These are phyloP conservation scores for Chaetomium sp. DNA, from an alignment of 2,329 filamentous ascomycete genomes.

Conservation along the genomic window DNA sequence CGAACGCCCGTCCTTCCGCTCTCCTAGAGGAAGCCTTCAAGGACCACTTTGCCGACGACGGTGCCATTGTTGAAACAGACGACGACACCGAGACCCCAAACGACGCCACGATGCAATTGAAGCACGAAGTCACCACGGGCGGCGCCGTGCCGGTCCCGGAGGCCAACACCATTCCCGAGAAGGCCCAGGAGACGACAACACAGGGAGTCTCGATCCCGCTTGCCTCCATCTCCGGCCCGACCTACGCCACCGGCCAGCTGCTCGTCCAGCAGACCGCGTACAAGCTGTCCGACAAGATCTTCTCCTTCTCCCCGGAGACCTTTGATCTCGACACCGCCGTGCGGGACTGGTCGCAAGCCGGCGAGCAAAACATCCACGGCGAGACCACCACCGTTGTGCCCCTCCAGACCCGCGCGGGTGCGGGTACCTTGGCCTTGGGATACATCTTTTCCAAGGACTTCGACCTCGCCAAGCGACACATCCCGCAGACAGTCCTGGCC, in stretches of 20 bases:
- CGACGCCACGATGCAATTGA: slow-evolving; percentile 25
- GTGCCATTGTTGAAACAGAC: slow-evolving; percentile 7
- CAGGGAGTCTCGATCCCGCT: slow-evolving; percentile 51
- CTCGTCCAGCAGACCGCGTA: slow-evolving; percentile 96
- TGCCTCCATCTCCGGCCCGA: slow-evolving; percentile 69
- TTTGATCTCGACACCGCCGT: slow-evolving; percentile 85
- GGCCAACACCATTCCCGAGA: slow-evolving; percentile 22
- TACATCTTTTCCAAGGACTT: slow-evolving; percentile 99
- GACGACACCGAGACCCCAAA: background rate
- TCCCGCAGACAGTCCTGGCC: slow-evolving; percentile 85
- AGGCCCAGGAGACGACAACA: slow-evolving; percentile 27
- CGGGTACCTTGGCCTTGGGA: slow-evolving; percentile 83
- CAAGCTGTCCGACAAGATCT: slow-evolving; percentile 91
- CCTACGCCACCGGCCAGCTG: slow-evolving; percentile 87
- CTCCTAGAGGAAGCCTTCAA: slow-evolving; percentile 18
- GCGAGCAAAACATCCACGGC: slow-evolving; percentile 74
- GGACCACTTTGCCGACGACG: slow-evolving; percentile 3
- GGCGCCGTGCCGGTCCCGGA: slow-evolving; percentile 29
- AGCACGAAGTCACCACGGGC: slow-evolving; percentile 34
- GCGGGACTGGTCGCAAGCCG: slow-evolving; percentile 64
- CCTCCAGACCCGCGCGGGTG: slow-evolving; percentile 82
- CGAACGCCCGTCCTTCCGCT: slow-evolving; percentile 12
- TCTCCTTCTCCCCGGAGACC: slow-evolving; percentile 89
- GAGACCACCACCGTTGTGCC: slow-evolving; percentile 70
- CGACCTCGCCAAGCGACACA: slow-evolving; percentile 80